Base-by-base conservation (phyloP, 2,329 filamentous ascomycete species). In the Davidsoniella virescens region DNA sequence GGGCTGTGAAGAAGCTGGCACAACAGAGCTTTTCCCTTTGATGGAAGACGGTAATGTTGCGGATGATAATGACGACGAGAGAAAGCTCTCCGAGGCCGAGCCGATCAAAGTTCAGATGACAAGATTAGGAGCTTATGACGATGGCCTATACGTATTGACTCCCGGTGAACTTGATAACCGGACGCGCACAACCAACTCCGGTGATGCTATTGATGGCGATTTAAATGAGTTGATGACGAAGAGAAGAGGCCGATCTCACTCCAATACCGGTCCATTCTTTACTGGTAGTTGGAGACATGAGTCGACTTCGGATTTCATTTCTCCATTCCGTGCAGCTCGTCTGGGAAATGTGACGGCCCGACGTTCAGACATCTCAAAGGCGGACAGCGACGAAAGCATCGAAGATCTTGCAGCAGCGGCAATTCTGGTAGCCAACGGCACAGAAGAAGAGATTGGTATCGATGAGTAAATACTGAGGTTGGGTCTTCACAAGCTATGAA, bases 201-300 rank as follows among this genome's bases (percentile, higher is more conserved):
- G 44, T 6, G 33, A n/a, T 17, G 47, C 40, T 12, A 16, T 39
- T 12, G 23, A 42, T 5, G 29, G 39, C 23, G 39, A 40, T 18
- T 9, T 47, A 10, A 33, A 50, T n/a, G 39, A 38, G 14, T 14
- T 18, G 7, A 29, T 40, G 25, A 42, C 18, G 10, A 44, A 45
- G 26, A 53, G 44, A 18, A 40, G 47, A 12, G 40, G 44, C 25
- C 47, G 51, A 20, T 42, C 51, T 29, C 29, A 43, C n/a, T 50
- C 51, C 14, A 46, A 43, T 10, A 53, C 51, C 16, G 51, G 47
- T 8, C 47, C 47, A 9, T 50, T 53, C 36, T 53, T 53, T 26
- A 53, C 47, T 5, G 47, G 51, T 6, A 53, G 51, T 47, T 53
- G 51, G 51, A 45, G 51, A 44, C 47, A 53, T 18, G 47, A 53